These are phyloP conservation scores for Colletotrichum lindemuthianum DNA, from an alignment of 2,329 filamentous ascomycete species.

Conservation along the genomic window DNA sequence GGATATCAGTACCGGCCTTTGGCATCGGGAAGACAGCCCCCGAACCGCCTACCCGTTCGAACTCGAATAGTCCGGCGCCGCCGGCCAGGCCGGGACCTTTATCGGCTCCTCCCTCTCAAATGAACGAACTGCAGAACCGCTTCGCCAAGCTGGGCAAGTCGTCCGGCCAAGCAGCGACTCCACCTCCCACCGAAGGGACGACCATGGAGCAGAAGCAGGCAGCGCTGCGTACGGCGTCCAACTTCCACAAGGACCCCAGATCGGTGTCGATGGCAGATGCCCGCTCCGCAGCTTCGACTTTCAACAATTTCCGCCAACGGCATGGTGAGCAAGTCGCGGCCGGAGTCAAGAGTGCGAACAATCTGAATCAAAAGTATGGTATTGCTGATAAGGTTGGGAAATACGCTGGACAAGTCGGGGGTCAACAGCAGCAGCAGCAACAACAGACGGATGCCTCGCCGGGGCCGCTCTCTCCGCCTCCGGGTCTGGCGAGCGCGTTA, in stretches of 20 bases:
- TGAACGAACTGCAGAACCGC: conserved; percentile 75
- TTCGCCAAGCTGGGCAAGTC: conserved; percentile 66
- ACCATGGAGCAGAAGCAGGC: conserved; percentile 73
- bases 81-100: conserved; percentile 40
- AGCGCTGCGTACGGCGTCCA: conserved; percentile 68
- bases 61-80: conserved; percentile 43
- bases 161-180: conserved; percentile 40
- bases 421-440: conserved; percentile 33
- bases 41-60: conserved; percentile 37
- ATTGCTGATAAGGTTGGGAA: conserved; percentile 52
- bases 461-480: conserved; percentile 25
- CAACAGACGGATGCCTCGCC: not conserved
- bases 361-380: conserved; percentile 70
- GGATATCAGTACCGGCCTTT: conserved; percentile 81
- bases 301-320: conserved; percentile 75
- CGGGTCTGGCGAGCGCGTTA: conserved; percentile 37
- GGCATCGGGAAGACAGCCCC: conserved; percentile 67
- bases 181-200: conserved; percentile 59
- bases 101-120: conserved; percentile 49
- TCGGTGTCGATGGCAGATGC: conserved; percentile 70
- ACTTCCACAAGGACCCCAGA: conserved; percentile 69
- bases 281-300: conserved; percentile 66
- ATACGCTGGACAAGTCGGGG: conserved; percentile 37
- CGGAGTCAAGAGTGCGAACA: conserved; percentile 66
- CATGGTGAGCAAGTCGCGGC: conserved; percentile 74